phyloP scores from a whole-genome alignment of 192 early-diverging fungal genomes.

The Umbelopsis isabellina region DNA sequence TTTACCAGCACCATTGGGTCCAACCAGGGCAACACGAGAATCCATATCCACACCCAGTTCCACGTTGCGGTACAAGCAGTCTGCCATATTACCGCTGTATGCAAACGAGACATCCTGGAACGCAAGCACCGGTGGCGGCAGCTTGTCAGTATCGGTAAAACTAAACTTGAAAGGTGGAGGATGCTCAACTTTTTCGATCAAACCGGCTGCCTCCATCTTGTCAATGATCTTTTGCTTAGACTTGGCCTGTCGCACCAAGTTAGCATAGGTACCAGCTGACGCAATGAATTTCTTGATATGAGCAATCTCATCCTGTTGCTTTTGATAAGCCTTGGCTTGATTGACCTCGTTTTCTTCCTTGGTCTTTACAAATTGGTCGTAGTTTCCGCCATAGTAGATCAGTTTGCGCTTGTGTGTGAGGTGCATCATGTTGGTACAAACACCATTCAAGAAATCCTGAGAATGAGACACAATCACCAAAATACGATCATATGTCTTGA shows the following conservation, averaged over 20 bases:
- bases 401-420: constrained; percentile 85
- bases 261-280: constrained; percentile 96
- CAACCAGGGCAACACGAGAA: constrained; percentile 93
- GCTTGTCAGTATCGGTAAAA: constrained; percentile 79
- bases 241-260: constrained; percentile 96
- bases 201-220: constrained; percentile 97
- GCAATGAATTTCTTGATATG: constrained; percentile 97
- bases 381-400: constrained; percentile 93
- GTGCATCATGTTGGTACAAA: constrained; percentile 89
- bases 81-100: constrained; percentile 80
- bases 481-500: constrained; percentile 67
- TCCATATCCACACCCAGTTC: constrained; percentile 95
- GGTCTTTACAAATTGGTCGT: constrained; percentile 91
- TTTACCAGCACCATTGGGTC: constrained; percentile 90
- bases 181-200: constrained; percentile 89
- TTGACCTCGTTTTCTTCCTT: constrained; percentile 90
- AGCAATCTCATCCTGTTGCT: constrained; percentile 96
- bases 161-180: constrained; percentile 76
- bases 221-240: constrained; percentile 97
- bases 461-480: constrained; percentile 78
- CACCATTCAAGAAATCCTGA: constrained; percentile 64
- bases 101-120: constrained; percentile 87
- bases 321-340: constrained; percentile 97
- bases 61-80: constrained; percentile 85
- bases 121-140: constrained; percentile 90